Conservation (phyloP, 1,284 basidiomycete species). For the Papiliotrema fonsecae region DNA sequence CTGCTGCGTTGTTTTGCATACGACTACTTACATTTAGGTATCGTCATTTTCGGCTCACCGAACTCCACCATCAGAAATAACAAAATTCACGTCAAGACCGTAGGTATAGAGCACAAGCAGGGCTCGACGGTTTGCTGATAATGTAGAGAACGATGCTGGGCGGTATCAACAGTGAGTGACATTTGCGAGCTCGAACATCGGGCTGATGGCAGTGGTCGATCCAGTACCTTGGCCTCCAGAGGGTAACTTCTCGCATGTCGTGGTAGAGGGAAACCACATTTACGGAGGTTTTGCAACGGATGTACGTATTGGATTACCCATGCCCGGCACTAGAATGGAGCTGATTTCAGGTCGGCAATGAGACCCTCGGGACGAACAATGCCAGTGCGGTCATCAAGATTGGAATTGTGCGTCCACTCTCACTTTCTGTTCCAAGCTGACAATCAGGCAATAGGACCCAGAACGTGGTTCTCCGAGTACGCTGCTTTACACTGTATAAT, state of each 20-base stretch:
- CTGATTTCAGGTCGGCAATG: constrained; percentile 19
- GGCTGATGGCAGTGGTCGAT: constrained; percentile 58
- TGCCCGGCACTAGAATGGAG: neutral
- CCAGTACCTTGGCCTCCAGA: constrained; percentile 58
- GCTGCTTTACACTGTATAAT: neutral
- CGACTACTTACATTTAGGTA: constrained; percentile 41
- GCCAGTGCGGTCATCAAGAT: constrained; percentile 38
- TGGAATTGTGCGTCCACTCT: constrained; percentile 24
- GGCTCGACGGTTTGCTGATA: neutral
- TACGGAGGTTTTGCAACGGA: constrained; percentile 34
- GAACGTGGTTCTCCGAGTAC: constrained; percentile 65
- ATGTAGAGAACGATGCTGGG: constrained; percentile 59
- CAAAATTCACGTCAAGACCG: constrained; percentile 63
- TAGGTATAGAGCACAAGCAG: constrained; percentile 11
- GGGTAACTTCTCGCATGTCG: constrained; percentile 64
- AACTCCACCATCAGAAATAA: constrained; percentile 68
- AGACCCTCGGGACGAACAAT: constrained; percentile 25
- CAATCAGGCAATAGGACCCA: constrained; percentile 59
- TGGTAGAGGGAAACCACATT: constrained; percentile 68
- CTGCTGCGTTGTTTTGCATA: neutral
- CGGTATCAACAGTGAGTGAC: constrained; percentile 55
- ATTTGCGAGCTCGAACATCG: neutral
- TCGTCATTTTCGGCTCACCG: constrained; percentile 77
- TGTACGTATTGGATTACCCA: constrained; percentile 14
- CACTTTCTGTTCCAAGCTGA: neutral